These are phyloP conservation scores for Rhynchosporium secalis DNA, from an alignment of 2,329 filamentous ascomycete genomes.

Conservation along the genomic window DNA sequence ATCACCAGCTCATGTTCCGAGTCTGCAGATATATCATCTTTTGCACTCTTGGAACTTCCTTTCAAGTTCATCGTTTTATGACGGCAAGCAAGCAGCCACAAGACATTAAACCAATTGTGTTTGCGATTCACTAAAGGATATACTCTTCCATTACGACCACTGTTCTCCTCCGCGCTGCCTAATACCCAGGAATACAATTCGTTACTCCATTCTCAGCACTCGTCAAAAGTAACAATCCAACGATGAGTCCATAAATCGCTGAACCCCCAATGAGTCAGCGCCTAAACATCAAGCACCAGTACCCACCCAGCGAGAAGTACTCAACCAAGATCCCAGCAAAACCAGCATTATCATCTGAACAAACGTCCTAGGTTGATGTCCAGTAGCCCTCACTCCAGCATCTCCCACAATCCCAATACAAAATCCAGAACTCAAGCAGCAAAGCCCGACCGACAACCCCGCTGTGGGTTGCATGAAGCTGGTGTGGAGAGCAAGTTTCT, in stretches of 20 bases:
- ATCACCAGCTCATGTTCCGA: too few species aligned
- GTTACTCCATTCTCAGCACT: conserved; percentile 65
- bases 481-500: conserved; percentile 70
- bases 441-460: conserved; percentile 75
- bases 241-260: conserved; percentile 85
- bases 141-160: neutral
- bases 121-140: too few species aligned
- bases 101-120: too few species aligned
- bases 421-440: conserved; percentile 72
- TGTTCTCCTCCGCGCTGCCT: neutral
- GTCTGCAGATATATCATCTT: too few species aligned
- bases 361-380: conserved; percentile 65
- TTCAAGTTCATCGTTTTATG: too few species aligned
- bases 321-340: conserved; percentile 78
- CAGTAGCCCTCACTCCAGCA: conserved; percentile 80
- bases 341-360: conserved; percentile 77
- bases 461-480: conserved; percentile 81
- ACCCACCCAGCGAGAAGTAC: conserved; percentile 26
- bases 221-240: conserved; percentile 97
- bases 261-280: neutral
- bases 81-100: too few species aligned
- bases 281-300: neutral
- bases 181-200: conserved; percentile 16
- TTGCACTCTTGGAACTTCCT: too few species aligned
- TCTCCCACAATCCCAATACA: conserved; percentile 85